Conservation (phyloP, 768 basidiomycete genomes). For the Rhodotorula toruloides region DNA sequence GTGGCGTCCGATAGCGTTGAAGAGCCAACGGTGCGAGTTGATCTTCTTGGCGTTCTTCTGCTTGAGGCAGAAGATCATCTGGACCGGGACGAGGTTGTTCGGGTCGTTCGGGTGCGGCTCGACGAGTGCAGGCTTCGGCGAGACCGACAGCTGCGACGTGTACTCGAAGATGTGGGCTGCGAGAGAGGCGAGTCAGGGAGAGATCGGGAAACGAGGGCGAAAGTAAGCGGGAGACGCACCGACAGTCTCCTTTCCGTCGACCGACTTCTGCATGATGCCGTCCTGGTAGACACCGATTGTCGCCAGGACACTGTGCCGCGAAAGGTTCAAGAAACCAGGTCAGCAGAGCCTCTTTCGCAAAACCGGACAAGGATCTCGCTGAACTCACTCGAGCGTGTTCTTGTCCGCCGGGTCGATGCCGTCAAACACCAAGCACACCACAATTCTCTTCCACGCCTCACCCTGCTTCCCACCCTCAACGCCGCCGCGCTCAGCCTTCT, state of each 20-base stretch:
- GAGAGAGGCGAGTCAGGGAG: slow-evolving; percentile 46
- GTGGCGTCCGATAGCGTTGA: slow-evolving; percentile 67
- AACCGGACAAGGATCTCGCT: too few species aligned
- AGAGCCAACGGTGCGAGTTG: slow-evolving; percentile 94
- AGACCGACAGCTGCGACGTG: slow-evolving; percentile 91
- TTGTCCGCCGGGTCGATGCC: slow-evolving; percentile 95
- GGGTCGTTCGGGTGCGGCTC: slow-evolving; percentile 83
- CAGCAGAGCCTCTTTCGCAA: too few species aligned
- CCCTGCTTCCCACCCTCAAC: slow-evolving; percentile 54
- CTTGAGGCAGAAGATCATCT: slow-evolving; percentile 54
- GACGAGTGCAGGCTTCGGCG: slow-evolving; percentile 80
- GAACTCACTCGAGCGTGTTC: slow-evolving; percentile 42
- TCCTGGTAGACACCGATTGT: slow-evolving; percentile 51
- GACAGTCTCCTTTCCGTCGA: slow-evolving; percentile 56
- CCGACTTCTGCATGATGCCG: slow-evolving; percentile 43
- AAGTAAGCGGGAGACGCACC: slow-evolving; percentile 11
- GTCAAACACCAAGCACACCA: slow-evolving; percentile 62
- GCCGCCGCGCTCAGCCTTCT: slow-evolving; percentile 72
- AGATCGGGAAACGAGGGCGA: background rate
- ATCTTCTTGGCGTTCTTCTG: slow-evolving; percentile 85
- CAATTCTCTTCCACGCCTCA: slow-evolving; percentile 72
- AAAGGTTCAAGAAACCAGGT: too few species aligned
- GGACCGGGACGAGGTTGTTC: slow-evolving; percentile 67
- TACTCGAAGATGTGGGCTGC: slow-evolving; percentile 97
- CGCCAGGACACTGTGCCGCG: slow-evolving; percentile 35